Conservation (phyloP, 2,329 filamentous ascomycete species). For the Trichophyton equinum region DNA sequence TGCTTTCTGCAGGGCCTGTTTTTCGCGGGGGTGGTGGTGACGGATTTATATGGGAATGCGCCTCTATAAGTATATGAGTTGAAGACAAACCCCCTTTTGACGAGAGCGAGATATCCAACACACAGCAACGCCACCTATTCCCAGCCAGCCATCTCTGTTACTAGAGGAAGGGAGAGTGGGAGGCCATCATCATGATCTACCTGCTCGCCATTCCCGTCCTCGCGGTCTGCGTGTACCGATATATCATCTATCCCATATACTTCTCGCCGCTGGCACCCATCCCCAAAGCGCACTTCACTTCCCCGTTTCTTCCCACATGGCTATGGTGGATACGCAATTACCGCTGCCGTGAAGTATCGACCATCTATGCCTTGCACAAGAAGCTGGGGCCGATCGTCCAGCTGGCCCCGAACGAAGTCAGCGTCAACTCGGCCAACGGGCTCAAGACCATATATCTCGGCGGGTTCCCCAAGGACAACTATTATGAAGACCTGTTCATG, state of each 20-base stretch:
- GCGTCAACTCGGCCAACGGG: constrained; percentile 49
- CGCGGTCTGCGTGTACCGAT: constrained; percentile 22
- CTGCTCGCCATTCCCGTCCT: not conserved
- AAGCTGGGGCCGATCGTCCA: constrained; percentile 46
- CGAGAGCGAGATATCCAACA: not conserved
- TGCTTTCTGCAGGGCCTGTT: not conserved
- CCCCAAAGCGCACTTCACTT: constrained; percentile 56
- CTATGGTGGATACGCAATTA: constrained; percentile 51
- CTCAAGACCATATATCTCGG: constrained; percentile 50
- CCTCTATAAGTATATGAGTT: not conserved
- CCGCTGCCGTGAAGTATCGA: constrained; percentile 42
- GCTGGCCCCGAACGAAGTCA: constrained; percentile 51
- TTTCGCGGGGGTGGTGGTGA: not conserved
- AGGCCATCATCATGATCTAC: not conserved
- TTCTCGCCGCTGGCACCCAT: constrained; percentile 53
- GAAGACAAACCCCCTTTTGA: not conserved
- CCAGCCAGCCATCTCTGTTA: not conserved
- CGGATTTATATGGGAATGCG: not conserved
- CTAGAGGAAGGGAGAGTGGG: too few relatives aligned
- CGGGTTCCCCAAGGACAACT: constrained; percentile 55
- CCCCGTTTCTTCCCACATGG: constrained; percentile 51
- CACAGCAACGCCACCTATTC: too few relatives aligned
- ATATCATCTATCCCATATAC: constrained; percentile 34
- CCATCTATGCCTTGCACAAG: constrained; percentile 44
- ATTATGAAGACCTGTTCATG: constrained; percentile 52